Evolutionary conservation across 352 stramenopile species (phyloP).

Genomic region (Pythium chondricola): DNA sequence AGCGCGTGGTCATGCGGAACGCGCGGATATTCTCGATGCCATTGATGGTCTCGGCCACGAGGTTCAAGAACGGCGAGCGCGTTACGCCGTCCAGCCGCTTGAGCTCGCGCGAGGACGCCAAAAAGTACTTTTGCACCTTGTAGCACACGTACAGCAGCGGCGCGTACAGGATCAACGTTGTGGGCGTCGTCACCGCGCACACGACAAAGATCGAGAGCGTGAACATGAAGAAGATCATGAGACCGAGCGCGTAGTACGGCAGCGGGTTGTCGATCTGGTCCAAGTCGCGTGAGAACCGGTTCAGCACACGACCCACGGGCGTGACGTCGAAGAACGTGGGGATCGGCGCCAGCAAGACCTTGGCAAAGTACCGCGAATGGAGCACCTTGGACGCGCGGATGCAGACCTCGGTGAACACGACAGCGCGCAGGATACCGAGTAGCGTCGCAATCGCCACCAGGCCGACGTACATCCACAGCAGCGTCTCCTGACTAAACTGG

Average conservation of each 20-base stretch:
- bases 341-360: conserved; percentile 13
- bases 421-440: background rate
- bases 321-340: conserved; percentile 20
- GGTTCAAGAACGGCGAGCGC: conserved; percentile 83
- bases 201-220: conserved; percentile 19
- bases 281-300: conserved; percentile 7
- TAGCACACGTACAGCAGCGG: conserved; percentile 32
- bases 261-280: conserved; percentile 16
- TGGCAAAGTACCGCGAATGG: background rate
- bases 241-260: conserved; percentile 11
- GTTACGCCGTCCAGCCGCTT: conserved; percentile 90
- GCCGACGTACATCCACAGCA: background rate
- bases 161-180: conserved; percentile 45
- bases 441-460: background rate
- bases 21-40: conserved; percentile 89
- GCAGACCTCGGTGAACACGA: background rate
- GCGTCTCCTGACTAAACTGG: background rate
- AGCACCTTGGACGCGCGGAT: conserved; percentile 2
- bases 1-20: conserved; percentile 23
- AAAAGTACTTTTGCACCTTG: conserved; percentile 70
- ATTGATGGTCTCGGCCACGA: conserved; percentile 87
- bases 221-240: background rate
- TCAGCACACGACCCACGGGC: background rate
- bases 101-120: conserved; percentile 65
- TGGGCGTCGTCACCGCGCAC: conserved; percentile 37